Conservation (phyloP, 768 basidiomycete species). For the Mycena haematopus region DNA sequence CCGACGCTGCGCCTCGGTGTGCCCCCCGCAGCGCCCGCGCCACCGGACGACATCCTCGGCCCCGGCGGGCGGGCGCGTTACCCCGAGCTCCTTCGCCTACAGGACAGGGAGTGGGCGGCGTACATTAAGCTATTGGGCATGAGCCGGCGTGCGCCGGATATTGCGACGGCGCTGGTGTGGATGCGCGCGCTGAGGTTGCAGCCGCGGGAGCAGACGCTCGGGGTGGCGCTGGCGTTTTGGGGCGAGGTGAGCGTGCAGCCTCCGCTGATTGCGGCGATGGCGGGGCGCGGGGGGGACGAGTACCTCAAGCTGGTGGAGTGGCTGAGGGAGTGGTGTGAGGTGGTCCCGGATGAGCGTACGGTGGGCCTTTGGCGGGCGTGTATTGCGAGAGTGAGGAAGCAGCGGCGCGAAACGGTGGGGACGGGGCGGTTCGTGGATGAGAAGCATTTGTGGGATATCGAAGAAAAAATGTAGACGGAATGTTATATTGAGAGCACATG, state of each 20-base stretch:
- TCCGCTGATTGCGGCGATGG: conserved; percentile 60
- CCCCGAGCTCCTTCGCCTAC: conserved; percentile 39
- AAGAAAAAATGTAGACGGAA: neutral
- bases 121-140: conserved; percentile 69
- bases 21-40: neutral
- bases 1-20: conserved; percentile 2
- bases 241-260: conserved; percentile 69
- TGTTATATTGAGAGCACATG: neutral
- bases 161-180: conserved; percentile 75
- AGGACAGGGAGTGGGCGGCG: conserved; percentile 57
- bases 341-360: conserved; percentile 47
- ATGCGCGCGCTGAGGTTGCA: conserved; percentile 64
- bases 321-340: conserved; percentile 57
- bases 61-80: conserved; percentile 17
- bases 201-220: conserved; percentile 63
- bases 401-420: conserved; percentile 29
- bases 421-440: conserved; percentile 28
- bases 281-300: conserved; percentile 29
- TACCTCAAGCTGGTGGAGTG: conserved; percentile 30
- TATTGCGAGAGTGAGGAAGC: conserved; percentile 41
- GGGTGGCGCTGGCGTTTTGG: conserved; percentile 72
- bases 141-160: conserved; percentile 56
- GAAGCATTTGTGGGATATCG: conserved; percentile 23
- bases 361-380: conserved; percentile 42
- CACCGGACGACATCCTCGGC: conserved; percentile 3